Evolutionary conservation across 768 basidiomycete species (phyloP).

Genomic region (Cystobasidium ongulense): DNA sequence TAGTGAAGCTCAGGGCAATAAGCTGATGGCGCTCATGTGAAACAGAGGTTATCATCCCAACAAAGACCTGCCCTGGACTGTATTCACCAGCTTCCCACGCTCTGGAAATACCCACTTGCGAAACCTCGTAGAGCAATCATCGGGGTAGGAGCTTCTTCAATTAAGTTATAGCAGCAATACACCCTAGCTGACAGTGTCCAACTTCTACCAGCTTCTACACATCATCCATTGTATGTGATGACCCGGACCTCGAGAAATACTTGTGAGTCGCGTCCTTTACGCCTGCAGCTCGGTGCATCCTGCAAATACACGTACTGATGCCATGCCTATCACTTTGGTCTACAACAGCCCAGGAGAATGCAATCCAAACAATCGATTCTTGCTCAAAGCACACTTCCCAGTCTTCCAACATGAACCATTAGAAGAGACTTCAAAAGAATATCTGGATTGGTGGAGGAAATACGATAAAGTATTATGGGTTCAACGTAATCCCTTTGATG

Average conservation of each 20-base stretch:
- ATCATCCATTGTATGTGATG: neutral
- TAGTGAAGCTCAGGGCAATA: neutral
- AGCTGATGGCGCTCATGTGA: neutral
- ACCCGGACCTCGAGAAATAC: neutral
- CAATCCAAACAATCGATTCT: neutral
- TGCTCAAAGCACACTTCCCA: slow-evolving; percentile 12
- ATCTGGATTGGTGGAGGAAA: slow-evolving; percentile 1
- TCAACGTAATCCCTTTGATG: slow-evolving; percentile 7
- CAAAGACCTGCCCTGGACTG: neutral
- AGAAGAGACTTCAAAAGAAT: slow-evolving; percentile 5
- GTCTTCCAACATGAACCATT: slow-evolving; percentile 1
- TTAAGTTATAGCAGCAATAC: neutral
- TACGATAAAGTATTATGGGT: slow-evolving; percentile 6
- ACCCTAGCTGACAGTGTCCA: neutral
- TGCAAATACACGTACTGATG: too few relatives aligned
- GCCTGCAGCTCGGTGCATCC: neutral
- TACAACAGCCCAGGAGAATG: slow-evolving; percentile 5
- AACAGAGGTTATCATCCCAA: slow-evolving; percentile 3
- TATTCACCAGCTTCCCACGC: neutral
- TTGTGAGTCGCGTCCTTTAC: neutral
- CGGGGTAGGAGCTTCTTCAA: neutral
- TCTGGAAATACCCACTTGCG: neutral
- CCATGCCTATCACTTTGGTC: neutral
- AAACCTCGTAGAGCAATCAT: neutral
- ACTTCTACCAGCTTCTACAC: neutral